Evolutionary conservation across 495 filamentous ascomycete species (phyloP).

Genomic region (Xylaria palmicola): DNA sequence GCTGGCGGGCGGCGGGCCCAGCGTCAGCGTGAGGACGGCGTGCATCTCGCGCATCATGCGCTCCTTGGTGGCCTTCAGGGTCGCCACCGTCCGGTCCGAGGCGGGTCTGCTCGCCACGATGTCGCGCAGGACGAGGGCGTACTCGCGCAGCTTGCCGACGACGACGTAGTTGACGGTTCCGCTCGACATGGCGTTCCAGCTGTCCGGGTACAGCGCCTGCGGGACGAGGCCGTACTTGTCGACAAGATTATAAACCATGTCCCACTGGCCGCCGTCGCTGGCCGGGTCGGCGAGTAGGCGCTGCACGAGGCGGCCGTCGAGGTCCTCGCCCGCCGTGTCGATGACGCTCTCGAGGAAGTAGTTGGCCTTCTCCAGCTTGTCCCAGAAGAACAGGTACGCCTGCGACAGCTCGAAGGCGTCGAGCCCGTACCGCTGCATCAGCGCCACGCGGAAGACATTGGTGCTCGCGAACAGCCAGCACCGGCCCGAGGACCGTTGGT

Average conservation of each 20-base stretch:
- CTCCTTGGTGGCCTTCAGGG: constrained; percentile 56
- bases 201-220: constrained; percentile 76
- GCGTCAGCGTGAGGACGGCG: constrained; percentile 70
- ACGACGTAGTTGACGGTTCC: constrained; percentile 69
- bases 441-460: constrained; percentile 80
- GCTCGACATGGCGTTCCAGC: constrained; percentile 70
- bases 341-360: constrained; percentile 83
- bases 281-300: constrained; percentile 64
- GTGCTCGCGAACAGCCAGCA: constrained; percentile 90
- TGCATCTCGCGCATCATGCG: constrained; percentile 77
- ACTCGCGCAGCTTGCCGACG: constrained; percentile 83
- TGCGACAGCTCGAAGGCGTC: constrained; percentile 79
- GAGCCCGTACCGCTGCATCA: constrained; percentile 78
- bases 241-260: constrained; percentile 86
- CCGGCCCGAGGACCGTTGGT: constrained; percentile 73
- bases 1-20: constrained; percentile 72
- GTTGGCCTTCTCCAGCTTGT: constrained; percentile 90
- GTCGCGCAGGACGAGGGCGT: constrained; percentile 63
- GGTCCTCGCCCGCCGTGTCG: constrained; percentile 63
- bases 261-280: constrained; percentile 85
- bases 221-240: constrained; percentile 83
- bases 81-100: constrained; percentile 22
- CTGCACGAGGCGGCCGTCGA: constrained; percentile 69
- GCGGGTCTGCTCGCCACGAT: constrained; percentile 34
- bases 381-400: constrained; percentile 90